Conservation (phyloP, 164 flowering plant species). For the Kingdonia uniflora region DNA sequence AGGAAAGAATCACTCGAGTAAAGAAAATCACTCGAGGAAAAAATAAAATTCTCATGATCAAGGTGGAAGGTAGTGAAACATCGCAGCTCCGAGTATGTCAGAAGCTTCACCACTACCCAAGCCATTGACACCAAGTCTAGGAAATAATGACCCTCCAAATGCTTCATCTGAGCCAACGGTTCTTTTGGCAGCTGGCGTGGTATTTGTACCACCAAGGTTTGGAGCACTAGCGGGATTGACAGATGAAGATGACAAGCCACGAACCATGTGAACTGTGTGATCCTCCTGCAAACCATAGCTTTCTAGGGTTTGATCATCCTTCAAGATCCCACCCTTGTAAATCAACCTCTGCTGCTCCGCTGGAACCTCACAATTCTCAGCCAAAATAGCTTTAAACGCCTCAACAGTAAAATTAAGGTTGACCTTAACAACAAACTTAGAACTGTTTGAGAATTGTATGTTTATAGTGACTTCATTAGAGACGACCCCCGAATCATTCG, state of each 20-base stretch:
- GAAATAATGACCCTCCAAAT: constrained; percentile 49
- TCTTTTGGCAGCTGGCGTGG: constrained; percentile 18
- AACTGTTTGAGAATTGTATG: constrained; percentile 67
- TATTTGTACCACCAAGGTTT: constrained; percentile 26
- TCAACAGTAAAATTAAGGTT: constrained; percentile 43
- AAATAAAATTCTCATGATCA: no score
- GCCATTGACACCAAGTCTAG: constrained; percentile 49
- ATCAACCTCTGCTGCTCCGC: constrained; percentile 72
- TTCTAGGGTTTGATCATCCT: constrained; percentile 75
- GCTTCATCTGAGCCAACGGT: constrained; percentile 29
- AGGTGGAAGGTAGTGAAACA: no score
- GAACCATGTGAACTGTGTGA: constrained; percentile 80
- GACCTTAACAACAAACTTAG: constrained; percentile 51
- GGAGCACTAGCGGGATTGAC: constrained; percentile 27
- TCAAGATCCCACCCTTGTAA: constrained; percentile 79
- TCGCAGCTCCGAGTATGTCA: constrained; percentile 54
- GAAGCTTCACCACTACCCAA: constrained; percentile 42
- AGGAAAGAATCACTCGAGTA: no score
- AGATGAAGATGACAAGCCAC: constrained; percentile 50
- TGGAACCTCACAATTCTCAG: constrained; percentile 63
- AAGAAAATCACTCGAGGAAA: no score
- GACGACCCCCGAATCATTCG: constrained; percentile 21
- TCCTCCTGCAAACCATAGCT: constrained; percentile 84
- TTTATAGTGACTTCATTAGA: constrained; percentile 29
- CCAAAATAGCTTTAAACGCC: constrained; percentile 46